Evolutionary conservation across 345 rosid species (phyloP).

Genomic region (Eucalyptus fibrosa): DNA sequence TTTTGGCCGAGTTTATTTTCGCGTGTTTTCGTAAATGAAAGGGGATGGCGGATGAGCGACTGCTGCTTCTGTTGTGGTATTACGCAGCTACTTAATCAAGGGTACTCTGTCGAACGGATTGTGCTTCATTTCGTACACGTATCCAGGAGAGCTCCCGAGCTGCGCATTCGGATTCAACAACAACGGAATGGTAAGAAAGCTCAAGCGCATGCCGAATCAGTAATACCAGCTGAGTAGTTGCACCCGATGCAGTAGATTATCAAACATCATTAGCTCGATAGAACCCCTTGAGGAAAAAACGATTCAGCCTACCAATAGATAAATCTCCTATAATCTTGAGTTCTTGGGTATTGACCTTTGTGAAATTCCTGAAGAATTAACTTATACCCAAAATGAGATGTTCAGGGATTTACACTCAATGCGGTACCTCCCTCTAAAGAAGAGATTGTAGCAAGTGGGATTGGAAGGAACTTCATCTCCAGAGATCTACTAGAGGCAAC

Average conservation of each 20-base stretch:
- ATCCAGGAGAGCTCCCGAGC: constrained; percentile 65
- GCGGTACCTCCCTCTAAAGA: constrained; percentile 39
- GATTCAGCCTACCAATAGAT: neutral
- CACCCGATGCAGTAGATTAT: neutral
- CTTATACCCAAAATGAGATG: neutral
- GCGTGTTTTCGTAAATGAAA: neutral
- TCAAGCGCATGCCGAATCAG: neutral
- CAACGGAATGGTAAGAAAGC: constrained; percentile 28
- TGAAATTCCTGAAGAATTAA: neutral
- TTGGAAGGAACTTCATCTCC: constrained; percentile 43
- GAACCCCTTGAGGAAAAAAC: neutral
- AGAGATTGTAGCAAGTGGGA: constrained; percentile 32
- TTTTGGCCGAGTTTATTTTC: neutral
- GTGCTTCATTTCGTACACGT: constrained; percentile 32
- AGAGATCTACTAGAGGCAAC: constrained; percentile 50
- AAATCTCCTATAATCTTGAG: neutral
- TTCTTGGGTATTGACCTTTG: neutral
- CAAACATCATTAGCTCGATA: neutral
- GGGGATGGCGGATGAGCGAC: neutral
- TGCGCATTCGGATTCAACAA: constrained; percentile 50
- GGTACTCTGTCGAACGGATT: constrained; percentile 19
- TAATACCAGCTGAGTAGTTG: neutral
- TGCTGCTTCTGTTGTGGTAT: neutral
- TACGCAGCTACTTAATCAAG: constrained; percentile 33
- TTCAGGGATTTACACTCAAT: constrained; percentile 42